These are phyloP conservation scores for Klebsormidium nitens DNA, from an alignment of 139 green algal genomes.

Conservation along the genomic window DNA sequence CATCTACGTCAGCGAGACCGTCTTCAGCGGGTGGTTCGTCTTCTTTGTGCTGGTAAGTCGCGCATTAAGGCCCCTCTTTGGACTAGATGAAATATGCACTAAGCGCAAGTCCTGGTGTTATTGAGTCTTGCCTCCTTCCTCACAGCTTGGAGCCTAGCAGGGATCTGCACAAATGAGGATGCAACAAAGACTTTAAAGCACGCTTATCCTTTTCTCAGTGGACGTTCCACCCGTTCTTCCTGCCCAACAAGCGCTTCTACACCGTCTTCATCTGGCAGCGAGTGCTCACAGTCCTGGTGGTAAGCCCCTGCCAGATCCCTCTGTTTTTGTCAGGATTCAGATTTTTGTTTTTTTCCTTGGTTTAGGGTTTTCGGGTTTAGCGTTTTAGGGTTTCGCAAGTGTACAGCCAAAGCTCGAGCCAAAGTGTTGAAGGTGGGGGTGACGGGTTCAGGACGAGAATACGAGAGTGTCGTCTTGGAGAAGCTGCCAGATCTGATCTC, in stretches of 20 bases:
- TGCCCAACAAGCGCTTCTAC: constrained; percentile 75
- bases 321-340: not conserved
- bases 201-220: constrained; percentile 51
- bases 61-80: not conserved
- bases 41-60: not conserved
- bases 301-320: constrained; percentile 28
- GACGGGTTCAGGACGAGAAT: too few relatives aligned
- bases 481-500: too few relatives aligned
- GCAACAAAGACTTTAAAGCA: not conserved
- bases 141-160: not conserved
- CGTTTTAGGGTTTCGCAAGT: too few relatives aligned
- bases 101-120: too few relatives aligned
- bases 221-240: constrained; percentile 80
- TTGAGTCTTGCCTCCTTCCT: not conserved
- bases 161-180: not conserved
- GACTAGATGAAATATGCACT: not conserved
- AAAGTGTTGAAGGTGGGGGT: not conserved
- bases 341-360: not conserved
- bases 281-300: constrained; percentile 69
- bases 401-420: too few relatives aligned
- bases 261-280: constrained; percentile 73
- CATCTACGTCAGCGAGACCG: too few relatives aligned
- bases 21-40: too few relatives aligned
- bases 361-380: not conserved
- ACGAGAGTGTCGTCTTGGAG: too few relatives aligned